Evolutionary conservation across 352 stramenopile species (phyloP).

Genomic region (Globisporangium parvum): DNA sequence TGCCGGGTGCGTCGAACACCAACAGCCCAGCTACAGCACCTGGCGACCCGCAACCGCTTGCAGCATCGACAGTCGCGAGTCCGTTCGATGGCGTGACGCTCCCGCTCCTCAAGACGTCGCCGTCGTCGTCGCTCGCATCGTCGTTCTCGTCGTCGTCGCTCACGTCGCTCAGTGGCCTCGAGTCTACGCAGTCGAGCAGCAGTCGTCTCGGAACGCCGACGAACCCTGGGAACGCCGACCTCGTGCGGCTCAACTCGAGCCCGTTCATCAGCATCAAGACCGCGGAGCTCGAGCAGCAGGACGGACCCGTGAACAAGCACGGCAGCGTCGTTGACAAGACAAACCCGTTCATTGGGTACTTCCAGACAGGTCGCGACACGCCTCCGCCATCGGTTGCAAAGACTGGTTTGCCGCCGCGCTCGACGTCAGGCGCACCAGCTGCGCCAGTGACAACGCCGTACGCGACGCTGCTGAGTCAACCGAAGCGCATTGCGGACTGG

Average conservation of each 20-base stretch:
- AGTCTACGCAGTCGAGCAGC: background rate
- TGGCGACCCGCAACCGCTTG: slow-evolving; percentile 1
- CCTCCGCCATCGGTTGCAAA: background rate
- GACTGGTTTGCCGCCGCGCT: slow-evolving; percentile 7
- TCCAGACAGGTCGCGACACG: slow-evolving; percentile 38
- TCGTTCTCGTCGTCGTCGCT: slow-evolving; percentile 11
- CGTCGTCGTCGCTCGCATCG: slow-evolving; percentile 9
- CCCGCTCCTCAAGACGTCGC: slow-evolving; percentile 1
- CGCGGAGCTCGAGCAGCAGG: slow-evolving; percentile 14
- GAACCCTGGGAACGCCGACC: background rate
- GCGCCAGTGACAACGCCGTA: slow-evolving; percentile 11
- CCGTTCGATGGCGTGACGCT: slow-evolving; percentile 5
- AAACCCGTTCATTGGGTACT: slow-evolving; percentile 86
- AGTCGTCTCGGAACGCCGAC: slow-evolving; percentile 3
- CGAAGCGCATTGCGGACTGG: slow-evolving; percentile 45
- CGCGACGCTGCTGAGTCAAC: slow-evolving; percentile 32
- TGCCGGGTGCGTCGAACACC: slow-evolving; percentile 4
- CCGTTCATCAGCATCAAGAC: slow-evolving; percentile 8
- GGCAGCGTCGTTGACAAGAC: slow-evolving; percentile 72
- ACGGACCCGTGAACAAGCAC: slow-evolving; percentile 32
- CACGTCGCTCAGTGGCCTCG: slow-evolving; percentile 3
- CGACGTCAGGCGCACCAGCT: slow-evolving; percentile 2
- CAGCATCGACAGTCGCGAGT: background rate
- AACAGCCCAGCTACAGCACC: background rate
- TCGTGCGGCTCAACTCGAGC: slow-evolving; percentile 5